phyloP scores from a whole-genome alignment of 352 stramenopile genomes.

The Globisporangium cylindrosporum region DNA sequence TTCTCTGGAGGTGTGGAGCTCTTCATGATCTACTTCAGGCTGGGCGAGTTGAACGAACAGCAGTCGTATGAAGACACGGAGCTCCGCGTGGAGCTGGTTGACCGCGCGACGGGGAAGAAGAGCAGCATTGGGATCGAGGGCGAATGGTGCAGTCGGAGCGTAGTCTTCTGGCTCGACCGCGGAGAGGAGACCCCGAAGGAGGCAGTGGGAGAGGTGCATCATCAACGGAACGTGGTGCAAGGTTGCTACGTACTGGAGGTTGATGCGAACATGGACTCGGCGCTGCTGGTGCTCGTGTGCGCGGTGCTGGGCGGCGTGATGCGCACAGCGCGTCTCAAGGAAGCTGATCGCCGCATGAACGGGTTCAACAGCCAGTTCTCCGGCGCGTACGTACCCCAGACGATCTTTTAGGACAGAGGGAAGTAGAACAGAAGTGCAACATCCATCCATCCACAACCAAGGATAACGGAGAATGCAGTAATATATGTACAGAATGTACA shows the following conservation, averaged over 20 bases:
- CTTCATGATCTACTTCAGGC: constrained; percentile 7
- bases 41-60: neutral
- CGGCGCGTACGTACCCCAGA: no score
- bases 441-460: no score
- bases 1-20: neutral
- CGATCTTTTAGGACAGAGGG: no score
- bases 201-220: neutral
- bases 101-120: neutral
- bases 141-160: neutral
- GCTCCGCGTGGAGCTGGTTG: neutral
- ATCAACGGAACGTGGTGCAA: neutral
- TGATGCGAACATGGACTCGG: neutral
- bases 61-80: neutral
- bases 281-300: neutral
- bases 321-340: neutral
- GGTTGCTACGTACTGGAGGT: neutral
- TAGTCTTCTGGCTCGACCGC: constrained; percentile 1
- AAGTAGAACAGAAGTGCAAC: no score
- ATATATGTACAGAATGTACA: no score
- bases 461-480: no score
- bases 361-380: neutral
- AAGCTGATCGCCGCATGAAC: neutral
- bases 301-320: neutral
- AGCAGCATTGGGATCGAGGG: constrained; percentile 7
- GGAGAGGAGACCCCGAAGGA: neutral